A percentile compares a stretch with the other conserved stretches of the same genome.
phyloP scores from a whole-genome alignment of 139 green algal genomes.

The Chlamydomonas eustigma region DNA sequence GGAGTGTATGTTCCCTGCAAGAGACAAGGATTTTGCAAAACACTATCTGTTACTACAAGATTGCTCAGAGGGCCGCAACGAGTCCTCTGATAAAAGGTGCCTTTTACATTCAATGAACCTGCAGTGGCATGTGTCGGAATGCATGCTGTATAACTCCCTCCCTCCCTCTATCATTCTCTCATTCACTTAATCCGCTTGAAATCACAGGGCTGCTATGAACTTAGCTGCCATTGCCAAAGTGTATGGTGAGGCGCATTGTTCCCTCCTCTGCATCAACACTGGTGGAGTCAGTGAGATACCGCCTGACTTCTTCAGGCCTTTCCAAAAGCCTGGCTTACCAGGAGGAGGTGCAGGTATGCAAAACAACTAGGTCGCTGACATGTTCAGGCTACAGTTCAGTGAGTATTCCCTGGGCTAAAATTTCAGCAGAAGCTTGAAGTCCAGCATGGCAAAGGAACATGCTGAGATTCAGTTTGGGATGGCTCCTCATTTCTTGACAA shows the following conservation, averaged over 20 bases:
- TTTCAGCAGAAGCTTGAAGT: too few relatives aligned
- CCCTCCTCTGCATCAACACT: constrained; percentile 45
- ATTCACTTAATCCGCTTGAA: background rate
- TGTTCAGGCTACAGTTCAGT: too few relatives aligned
- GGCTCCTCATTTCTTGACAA: too few relatives aligned
- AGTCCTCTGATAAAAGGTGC: background rate
- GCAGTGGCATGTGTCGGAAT: background rate
- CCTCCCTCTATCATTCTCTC: background rate
- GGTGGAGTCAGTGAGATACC: constrained; percentile 13
- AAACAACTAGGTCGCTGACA: too few relatives aligned
- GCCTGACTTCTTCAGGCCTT: constrained; percentile 32
- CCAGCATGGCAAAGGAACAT: too few relatives aligned
- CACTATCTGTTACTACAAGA: constrained; percentile 55
- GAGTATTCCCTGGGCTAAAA: too few relatives aligned
- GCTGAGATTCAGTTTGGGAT: too few relatives aligned
- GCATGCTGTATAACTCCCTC: background rate
- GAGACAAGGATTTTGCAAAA: constrained; percentile 38
- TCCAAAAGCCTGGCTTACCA: constrained; percentile 25
- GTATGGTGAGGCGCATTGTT: constrained; percentile 38
- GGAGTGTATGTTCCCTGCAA: constrained; percentile 33
- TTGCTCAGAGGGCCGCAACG: background rate
- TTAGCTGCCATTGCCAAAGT: constrained; percentile 20
- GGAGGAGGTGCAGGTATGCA: constrained; percentile 36
- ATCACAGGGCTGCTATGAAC: constrained; percentile 33
- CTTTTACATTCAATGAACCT: background rate